Percentiles rank a stretch among this genome's conserved stretches.
These are phyloP conservation scores for Nannochloropsis gaditana DNA, from an alignment of 108 stramenopile genomes.

Conservation along the genomic window DNA sequence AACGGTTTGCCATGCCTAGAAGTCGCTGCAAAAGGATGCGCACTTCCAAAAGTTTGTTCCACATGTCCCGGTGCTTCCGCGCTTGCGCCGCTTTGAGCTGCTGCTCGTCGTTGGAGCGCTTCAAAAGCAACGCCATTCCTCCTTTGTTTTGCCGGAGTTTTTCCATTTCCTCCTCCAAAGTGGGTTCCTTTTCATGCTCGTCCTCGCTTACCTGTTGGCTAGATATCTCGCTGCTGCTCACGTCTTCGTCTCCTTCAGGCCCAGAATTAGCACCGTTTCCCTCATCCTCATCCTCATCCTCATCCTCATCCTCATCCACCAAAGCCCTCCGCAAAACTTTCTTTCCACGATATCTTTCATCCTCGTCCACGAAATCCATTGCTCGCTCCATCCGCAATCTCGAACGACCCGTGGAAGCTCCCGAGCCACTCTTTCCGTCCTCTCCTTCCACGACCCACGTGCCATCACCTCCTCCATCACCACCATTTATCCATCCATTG, in stretches of 20 bases:
- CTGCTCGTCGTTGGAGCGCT: background rate
- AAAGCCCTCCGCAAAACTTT: background rate
- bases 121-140: constrained; percentile 11
- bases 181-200: background rate
- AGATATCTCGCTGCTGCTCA: background rate
- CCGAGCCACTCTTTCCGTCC: background rate
- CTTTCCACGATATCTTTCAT: background rate
- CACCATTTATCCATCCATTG: background rate
- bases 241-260: background rate
- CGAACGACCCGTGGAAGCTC: background rate
- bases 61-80: constrained; percentile 34
- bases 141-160: constrained; percentile 24
- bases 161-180: constrained; percentile 31
- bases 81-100: background rate
- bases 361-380: constrained; percentile 12
- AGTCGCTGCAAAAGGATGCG: constrained; percentile 46
- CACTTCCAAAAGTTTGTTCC: constrained; percentile 39
- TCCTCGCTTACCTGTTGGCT: background rate
- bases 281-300: background rate
- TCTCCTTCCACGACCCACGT: background rate
- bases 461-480: background rate
- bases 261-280: background rate
- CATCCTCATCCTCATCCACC: background rate
- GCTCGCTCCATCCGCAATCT: constrained; percentile 19
- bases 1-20: constrained; percentile 28